Evolutionary conservation across 2,329 filamentous ascomycete species (phyloP), one percentile per base, ranked within the genome.

Genomic region (Colletotrichum sublineola): DNA sequence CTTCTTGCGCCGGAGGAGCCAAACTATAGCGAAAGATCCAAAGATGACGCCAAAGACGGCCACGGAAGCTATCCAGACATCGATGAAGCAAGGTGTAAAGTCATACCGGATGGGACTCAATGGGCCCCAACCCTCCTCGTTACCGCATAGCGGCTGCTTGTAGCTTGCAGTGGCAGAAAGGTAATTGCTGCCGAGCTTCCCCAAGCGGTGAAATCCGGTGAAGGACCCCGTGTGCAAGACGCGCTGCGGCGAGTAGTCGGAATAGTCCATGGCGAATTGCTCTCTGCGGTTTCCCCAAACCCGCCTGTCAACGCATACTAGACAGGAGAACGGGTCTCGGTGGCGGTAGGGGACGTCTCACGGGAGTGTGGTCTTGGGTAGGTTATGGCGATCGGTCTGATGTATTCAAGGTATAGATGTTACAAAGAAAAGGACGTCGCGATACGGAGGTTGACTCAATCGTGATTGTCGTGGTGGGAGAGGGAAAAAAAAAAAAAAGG

Each of bases 11-110:
- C 87, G 90, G 67, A 95, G 81, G 64, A 98, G 86, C 85, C 94
- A 94, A 90, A 92, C 96, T 53, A 97, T 84, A 40, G 96, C 94
- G 57, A 91, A 87, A 9, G 91, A 87, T 70, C 96, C 96, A 74
- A 92, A 88, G 33, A 98, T 67, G 33, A 98, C 86, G 20, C 96
- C 95, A 84, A 92, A 97, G 18, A 87, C 87, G 11, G 94, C 94
- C 38, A 97, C 93, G 1, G 88, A 84, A 44, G 93, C 90, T 71
- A 98, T 90, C 90, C 94, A 95, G 31, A 97, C 90, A 81, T 99
- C 97, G 78, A 98, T 91, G 80, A 99, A 99, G 85, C 96, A 99
- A 52, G 96, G 96, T 20, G 96, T 98, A 78, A 99, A 95, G 84
- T 99, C 96, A 82, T 94, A 98, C 81, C 96, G 89, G 76, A 91